Conservation (phyloP, 306 rosid genomes). For the Malus sylvestris region DNA sequence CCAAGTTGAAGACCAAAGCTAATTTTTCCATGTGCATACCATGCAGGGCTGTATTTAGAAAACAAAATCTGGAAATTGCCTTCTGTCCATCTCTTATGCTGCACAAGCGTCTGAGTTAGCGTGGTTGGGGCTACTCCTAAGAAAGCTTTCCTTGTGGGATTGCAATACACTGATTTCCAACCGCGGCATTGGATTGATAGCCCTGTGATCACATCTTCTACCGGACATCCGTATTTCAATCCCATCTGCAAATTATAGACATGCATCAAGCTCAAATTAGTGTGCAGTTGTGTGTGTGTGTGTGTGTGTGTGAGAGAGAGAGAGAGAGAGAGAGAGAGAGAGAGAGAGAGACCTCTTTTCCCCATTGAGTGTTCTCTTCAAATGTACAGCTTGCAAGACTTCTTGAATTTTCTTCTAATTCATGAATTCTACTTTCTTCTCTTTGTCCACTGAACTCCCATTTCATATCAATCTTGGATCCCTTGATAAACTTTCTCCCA, state of each 20-base stretch:
- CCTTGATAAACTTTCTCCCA: constrained; percentile 44
- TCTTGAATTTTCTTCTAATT: constrained; percentile 46
- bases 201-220: constrained; percentile 83
- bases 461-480: constrained; percentile 27
- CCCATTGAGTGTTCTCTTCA: constrained; percentile 77
- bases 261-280: neutral
- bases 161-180: constrained; percentile 69
- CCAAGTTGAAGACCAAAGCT: constrained; percentile 58
- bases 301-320: too few relatives aligned
- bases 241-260: constrained; percentile 49
- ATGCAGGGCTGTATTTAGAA: constrained; percentile 53
- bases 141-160: constrained; percentile 62
- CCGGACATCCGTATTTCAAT: constrained; percentile 61
- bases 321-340: neutral
- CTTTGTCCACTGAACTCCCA: constrained; percentile 5
- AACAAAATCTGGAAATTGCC: constrained; percentile 58
- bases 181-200: constrained; percentile 54
- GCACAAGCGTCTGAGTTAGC: constrained; percentile 45
- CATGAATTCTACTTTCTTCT: constrained; percentile 13
- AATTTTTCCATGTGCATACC: constrained; percentile 49
- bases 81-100: constrained; percentile 86
- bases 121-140: constrained; percentile 58
- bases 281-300: neutral
- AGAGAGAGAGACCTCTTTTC: constrained; percentile 46
- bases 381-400: constrained; percentile 52